These are phyloP conservation scores for Moricandia moricandioides DNA, from an alignment of 345 rosid species.

Conservation along the genomic window DNA sequence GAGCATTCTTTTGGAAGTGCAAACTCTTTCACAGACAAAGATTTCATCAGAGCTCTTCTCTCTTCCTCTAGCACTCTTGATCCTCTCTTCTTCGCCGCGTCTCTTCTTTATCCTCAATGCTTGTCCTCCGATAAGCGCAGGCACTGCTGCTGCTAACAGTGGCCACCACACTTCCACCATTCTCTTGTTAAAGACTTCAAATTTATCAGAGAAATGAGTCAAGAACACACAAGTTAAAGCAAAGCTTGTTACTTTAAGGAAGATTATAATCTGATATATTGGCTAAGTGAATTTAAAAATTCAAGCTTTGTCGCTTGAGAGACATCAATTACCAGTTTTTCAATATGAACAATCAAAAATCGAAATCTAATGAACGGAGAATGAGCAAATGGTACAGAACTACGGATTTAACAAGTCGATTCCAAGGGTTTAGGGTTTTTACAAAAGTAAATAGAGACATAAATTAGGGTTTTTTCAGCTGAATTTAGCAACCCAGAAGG, in stretches of 20 bases:
- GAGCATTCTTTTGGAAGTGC: slow-evolving; percentile 84
- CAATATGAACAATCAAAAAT: background rate
- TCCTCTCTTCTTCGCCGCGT: slow-evolving; percentile 66
- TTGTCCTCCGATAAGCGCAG: slow-evolving; percentile 69
- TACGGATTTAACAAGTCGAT: background rate
- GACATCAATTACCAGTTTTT: background rate
- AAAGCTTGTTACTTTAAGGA: background rate
- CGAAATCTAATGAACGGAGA: background rate
- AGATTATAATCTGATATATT: background rate
- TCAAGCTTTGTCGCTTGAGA: background rate
- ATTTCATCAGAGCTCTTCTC: slow-evolving; percentile 81
- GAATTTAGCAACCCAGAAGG: background rate
- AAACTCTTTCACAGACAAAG: slow-evolving; percentile 86
- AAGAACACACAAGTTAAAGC: background rate
- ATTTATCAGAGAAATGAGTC: background rate
- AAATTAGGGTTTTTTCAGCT: slow-evolving; percentile 12
- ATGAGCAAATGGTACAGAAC: background rate
- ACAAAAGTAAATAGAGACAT: background rate
- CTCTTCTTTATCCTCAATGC: slow-evolving; percentile 62
- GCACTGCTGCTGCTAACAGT: slow-evolving; percentile 64
- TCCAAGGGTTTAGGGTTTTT: slow-evolving; percentile 36
- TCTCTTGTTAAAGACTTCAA: slow-evolving; percentile 18
- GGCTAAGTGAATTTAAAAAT: background rate
- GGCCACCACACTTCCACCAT: slow-evolving; percentile 91
- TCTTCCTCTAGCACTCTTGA: slow-evolving; percentile 70